These are phyloP conservation scores for Sporodiniella umbellata DNA, from an alignment of 371 early-diverging fungal genomes.

Conservation along the genomic window DNA sequence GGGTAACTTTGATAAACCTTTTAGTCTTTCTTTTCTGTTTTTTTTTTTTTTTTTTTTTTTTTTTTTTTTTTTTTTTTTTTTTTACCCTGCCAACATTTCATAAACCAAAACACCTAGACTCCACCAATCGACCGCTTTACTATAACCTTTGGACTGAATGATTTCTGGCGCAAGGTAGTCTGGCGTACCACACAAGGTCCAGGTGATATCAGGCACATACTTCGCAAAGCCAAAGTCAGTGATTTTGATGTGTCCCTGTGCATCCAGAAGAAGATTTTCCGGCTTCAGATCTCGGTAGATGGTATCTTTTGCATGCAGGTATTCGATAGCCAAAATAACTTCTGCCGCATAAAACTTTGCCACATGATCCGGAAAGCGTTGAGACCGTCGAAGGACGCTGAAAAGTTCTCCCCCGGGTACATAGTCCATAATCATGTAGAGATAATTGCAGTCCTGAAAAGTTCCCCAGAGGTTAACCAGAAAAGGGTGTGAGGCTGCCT, in stretches of 20 bases:
- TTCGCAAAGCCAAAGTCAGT: conserved; percentile 97
- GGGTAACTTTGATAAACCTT: conserved; percentile 44
- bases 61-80: background rate
- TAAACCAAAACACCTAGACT: conserved; percentile 95
- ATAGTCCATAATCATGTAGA: conserved; percentile 97
- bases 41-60: background rate
- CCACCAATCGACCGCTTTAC: conserved; percentile 97
- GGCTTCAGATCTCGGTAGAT: conserved; percentile 88
- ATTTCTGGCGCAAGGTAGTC: conserved; percentile 98
- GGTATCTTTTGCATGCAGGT: conserved; percentile 77
- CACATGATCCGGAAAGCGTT: conserved; percentile 79
- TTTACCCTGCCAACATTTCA: conserved; percentile 63
- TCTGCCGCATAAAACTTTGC: conserved; percentile 68
- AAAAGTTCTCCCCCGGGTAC: conserved; percentile 92
- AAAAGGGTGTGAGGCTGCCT: conserved; percentile 84
- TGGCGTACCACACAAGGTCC: conserved; percentile 97
- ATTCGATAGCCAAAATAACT: conserved; percentile 66
- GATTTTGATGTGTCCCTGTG: conserved; percentile 86
- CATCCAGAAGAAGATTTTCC: conserved; percentile 79
- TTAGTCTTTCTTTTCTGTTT: background rate
- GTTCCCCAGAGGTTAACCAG: conserved; percentile 87
- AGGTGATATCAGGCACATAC: conserved; percentile 46
- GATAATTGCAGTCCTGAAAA: conserved; percentile 83
- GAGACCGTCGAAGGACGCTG: conserved; percentile 72
- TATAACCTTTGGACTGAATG: conserved; percentile 94